A percentile compares a stretch with the other conserved stretches of the same genome.
Conservation (phyloP, 2,329 filamentous ascomycete genomes). For the Fusarium liriodendri region DNA sequence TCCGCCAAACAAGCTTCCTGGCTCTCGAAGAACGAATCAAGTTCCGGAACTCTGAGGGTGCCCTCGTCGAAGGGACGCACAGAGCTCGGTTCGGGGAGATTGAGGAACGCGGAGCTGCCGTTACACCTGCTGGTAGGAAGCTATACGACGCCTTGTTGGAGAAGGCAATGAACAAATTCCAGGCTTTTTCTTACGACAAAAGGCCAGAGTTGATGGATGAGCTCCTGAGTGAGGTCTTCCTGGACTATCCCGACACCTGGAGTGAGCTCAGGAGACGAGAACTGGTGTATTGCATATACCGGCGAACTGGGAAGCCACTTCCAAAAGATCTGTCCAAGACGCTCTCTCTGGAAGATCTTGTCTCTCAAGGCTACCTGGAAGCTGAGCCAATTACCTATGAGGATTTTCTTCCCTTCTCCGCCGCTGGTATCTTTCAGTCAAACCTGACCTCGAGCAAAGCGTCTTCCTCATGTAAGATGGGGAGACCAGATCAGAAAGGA, state of each 20-base stretch:
- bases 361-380: constrained; percentile 48
- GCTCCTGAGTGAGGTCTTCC: constrained; percentile 46
- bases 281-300: constrained; percentile 55
- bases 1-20: constrained; percentile 65
- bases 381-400: constrained; percentile 62
- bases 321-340: neutral
- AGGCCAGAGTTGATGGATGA: constrained; percentile 21
- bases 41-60: constrained; percentile 47
- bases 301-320: neutral
- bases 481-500: neutral
- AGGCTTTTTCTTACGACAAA: neutral
- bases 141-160: constrained; percentile 59
- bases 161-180: constrained; percentile 35
- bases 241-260: constrained; percentile 56
- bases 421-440: constrained; percentile 63
- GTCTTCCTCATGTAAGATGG: neutral
- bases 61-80: constrained; percentile 52
- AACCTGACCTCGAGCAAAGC: constrained; percentile 46
- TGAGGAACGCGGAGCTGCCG: constrained; percentile 62
- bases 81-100: constrained; percentile 65
- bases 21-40: constrained; percentile 60
- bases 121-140: constrained; percentile 57
- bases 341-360: constrained; percentile 43
- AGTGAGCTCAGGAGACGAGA: constrained; percentile 47
- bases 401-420: constrained; percentile 65